Percentiles rank a stretch among this genome's conserved stretches.
Conservation (phyloP, 257 asterid genomes). For the Jacaranda mimosifolia region DNA sequence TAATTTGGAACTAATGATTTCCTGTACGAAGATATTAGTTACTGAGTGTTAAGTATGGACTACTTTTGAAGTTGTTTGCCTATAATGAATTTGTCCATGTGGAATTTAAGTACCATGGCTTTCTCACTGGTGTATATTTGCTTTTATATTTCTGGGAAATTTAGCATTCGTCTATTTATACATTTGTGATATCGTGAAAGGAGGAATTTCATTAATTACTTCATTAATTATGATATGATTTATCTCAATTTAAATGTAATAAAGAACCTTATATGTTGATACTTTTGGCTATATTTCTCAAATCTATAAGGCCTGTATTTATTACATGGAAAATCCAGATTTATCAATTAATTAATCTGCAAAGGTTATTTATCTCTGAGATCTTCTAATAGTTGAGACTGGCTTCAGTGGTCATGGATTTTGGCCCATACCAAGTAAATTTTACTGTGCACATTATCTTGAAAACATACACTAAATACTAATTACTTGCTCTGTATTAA, state of each 20-base stretch:
- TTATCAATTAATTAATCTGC: background rate
- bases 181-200: background rate
- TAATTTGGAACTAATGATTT: background rate
- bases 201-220: background rate
- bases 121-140: background rate
- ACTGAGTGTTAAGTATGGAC: background rate
- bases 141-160: background rate
- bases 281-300: background rate
- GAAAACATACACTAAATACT: background rate
- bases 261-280: background rate
- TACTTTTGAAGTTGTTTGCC: background rate
- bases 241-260: background rate
- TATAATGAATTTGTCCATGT: background rate
- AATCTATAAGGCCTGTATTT: background rate
- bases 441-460: constrained; percentile 2
- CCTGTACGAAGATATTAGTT: background rate
- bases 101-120: background rate
- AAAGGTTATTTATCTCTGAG: background rate
- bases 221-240: background rate
- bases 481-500: background rate
- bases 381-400: constrained; percentile 1
- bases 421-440: background rate
- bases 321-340: background rate
- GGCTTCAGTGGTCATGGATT: background rate
- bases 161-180: background rate